These are phyloP conservation scores for Cetraspora pellucida DNA, from an alignment of 192 early-diverging fungal genomes.

Conservation along the genomic window DNA sequence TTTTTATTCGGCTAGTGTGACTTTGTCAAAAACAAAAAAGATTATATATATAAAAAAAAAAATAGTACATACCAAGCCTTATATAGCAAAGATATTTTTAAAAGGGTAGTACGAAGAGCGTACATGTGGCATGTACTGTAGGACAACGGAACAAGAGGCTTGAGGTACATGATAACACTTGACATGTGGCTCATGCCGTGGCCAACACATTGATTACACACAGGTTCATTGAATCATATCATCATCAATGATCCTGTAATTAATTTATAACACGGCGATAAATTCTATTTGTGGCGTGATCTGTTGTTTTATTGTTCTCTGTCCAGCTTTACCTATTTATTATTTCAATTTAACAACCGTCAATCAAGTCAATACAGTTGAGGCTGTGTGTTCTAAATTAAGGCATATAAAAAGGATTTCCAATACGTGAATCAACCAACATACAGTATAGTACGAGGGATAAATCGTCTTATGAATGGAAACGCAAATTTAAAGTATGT, in stretches of 20 bases:
- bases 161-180: neutral
- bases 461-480: too few relatives aligned
- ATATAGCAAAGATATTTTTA: too few relatives aligned
- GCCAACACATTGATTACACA: neutral
- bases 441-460: too few relatives aligned
- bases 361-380: neutral
- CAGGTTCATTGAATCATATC: too few relatives aligned
- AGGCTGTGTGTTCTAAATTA: neutral
- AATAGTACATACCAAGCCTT: too few relatives aligned
- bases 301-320: neutral
- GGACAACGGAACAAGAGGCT: neutral
- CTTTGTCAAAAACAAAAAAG: too few relatives aligned
- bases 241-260: too few relatives aligned
- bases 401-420: neutral
- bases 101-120: neutral
- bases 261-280: too few relatives aligned
- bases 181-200: neutral
- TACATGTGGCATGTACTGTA: neutral
- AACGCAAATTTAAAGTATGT: too few relatives aligned
- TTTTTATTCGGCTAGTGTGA: neutral
- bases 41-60: too few relatives aligned
- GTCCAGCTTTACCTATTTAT: neutral
- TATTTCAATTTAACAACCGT: neutral
- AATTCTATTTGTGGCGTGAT: neutral
- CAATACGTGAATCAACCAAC: neutral